These are phyloP conservation scores for Mucor saturninus DNA, from an alignment of 371 early-diverging fungal genomes.

Conservation along the genomic window DNA sequence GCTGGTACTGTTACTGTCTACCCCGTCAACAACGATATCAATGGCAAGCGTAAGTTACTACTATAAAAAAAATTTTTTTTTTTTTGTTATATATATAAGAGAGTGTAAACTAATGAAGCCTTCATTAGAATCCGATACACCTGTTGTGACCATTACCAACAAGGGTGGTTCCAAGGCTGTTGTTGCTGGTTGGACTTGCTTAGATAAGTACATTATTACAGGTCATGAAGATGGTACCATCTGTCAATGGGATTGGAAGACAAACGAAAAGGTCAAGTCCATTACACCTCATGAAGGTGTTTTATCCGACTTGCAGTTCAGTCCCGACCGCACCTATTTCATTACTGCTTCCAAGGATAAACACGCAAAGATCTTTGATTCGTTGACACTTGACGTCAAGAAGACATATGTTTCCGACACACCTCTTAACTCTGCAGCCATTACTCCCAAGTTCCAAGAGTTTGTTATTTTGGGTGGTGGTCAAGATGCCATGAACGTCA, in stretches of 20 bases:
- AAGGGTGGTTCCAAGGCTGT: constrained; percentile 86
- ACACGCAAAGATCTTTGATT: constrained; percentile 90
- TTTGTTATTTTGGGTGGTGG: constrained; percentile 85
- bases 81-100: neutral
- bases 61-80: neutral
- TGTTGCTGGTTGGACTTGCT: constrained; percentile 90
- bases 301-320: constrained; percentile 96
- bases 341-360: constrained; percentile 98
- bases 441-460: constrained; percentile 87
- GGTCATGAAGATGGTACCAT: constrained; percentile 95
- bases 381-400: constrained; percentile 79
- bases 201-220: constrained; percentile 89
- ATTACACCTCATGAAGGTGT: constrained; percentile 72
- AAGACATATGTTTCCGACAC: constrained; percentile 92
- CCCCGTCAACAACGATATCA: constrained; percentile 69
- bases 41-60: constrained; percentile 33
- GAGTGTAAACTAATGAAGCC: neutral
- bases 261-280: constrained; percentile 67
- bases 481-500: constrained; percentile 90
- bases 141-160: constrained; percentile 67
- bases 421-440: constrained; percentile 95
- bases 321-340: constrained; percentile 92
- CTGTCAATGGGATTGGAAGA: constrained; percentile 86
- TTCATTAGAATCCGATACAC: constrained; percentile 70
- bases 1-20: constrained; percentile 84